Percentiles rank a stretch among this genome's conserved stretches.
Conservation (phyloP, 1,284 basidiomycete species). For the Cutaneotrichosporon sp. region DNA sequence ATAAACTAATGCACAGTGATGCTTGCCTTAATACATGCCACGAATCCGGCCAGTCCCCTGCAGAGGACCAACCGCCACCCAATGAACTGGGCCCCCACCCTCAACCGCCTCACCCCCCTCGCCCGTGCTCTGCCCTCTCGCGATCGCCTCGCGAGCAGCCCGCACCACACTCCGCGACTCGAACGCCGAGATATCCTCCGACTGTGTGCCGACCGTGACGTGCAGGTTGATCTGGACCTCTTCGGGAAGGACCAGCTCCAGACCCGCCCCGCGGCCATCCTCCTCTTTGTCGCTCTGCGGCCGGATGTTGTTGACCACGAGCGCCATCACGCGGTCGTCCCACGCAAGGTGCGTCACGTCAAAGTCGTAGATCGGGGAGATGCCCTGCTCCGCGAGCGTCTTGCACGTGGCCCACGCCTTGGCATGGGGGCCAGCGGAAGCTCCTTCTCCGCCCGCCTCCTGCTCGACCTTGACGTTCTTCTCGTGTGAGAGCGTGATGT, state of each 20-base stretch:
- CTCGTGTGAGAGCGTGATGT: constrained; percentile 83
- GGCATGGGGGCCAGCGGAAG: constrained; percentile 18
- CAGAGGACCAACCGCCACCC: constrained; percentile 30
- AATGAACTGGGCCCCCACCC: constrained; percentile 38
- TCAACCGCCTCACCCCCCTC: constrained; percentile 34
- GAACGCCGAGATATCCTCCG: constrained; percentile 62
- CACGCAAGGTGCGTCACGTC: constrained; percentile 68
- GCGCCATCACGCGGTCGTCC: constrained; percentile 77
- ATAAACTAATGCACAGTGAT: background rate
- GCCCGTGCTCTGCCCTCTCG: constrained; percentile 25
- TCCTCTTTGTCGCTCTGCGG: constrained; percentile 51
- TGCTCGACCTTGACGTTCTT: constrained; percentile 58
- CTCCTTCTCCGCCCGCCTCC: constrained; percentile 41
- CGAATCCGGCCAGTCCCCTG: constrained; percentile 33
- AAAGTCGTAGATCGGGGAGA: constrained; percentile 64
- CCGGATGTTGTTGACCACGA: constrained; percentile 64
- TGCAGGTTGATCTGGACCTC: constrained; percentile 65
- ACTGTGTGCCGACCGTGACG: constrained; percentile 81
- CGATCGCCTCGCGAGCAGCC: constrained; percentile 34
- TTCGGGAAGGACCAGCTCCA: constrained; percentile 54
- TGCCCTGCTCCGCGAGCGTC: constrained; percentile 55
- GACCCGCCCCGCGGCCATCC: constrained; percentile 12
- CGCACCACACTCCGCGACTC: constrained; percentile 57
- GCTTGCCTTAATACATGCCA: constrained; percentile 34
- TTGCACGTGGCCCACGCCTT: constrained; percentile 68